Base-by-base conservation (phyloP, 352 stramenopile species). In the Globisporangium canariense region DNA sequence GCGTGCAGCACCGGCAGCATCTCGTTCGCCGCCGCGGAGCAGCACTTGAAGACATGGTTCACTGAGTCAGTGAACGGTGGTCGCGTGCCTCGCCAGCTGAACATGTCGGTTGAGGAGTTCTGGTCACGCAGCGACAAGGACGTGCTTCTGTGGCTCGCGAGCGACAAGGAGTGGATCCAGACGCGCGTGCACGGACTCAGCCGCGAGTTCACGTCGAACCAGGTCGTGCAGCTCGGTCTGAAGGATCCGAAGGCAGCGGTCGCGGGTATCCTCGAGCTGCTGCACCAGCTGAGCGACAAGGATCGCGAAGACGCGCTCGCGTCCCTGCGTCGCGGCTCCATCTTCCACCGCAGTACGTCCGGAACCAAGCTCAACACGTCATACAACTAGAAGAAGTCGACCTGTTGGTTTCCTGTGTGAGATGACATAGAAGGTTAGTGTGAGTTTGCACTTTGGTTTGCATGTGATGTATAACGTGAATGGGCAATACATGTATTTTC, bases 231-330 rank as follows among this genome's bases (percentile, higher is more conserved):
- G 55, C 84, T 96, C 46, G 86, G 86, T 34, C 70, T 83, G 30
- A 73, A 83, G 69, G 83, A 96, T 68, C 88, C 86, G 18, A 94
- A 94, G 75, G 88, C 88, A 4, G 88, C 88, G 10, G 88, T 94
- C 40, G 81, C 85, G 3, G 88, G 88, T 16, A 93, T 96, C 60
- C 70, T 96, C 11, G 83, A 94, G 70, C 68, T 96, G 67, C 76
- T 96, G 51, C 81, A 90, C 70, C 74, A 93, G 68, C 76, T 96
- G 49, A 92, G 76, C 62, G 75, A 78, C 69, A 92, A 91, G 76
- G 86, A 94, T 77, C 86, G 86, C 60, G 88, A 96, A 66, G 88
- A 96, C 57, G 86, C 87, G 55, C 64, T 94, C 4, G 73, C 84
- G 28, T 76, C 84, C 45, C 71, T 96, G 65, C 88, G 88, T 58